These are phyloP conservation scores for Pulveroboletus sp. DNA, from an alignment of 768 basidiomycete species.

Conservation along the genomic window DNA sequence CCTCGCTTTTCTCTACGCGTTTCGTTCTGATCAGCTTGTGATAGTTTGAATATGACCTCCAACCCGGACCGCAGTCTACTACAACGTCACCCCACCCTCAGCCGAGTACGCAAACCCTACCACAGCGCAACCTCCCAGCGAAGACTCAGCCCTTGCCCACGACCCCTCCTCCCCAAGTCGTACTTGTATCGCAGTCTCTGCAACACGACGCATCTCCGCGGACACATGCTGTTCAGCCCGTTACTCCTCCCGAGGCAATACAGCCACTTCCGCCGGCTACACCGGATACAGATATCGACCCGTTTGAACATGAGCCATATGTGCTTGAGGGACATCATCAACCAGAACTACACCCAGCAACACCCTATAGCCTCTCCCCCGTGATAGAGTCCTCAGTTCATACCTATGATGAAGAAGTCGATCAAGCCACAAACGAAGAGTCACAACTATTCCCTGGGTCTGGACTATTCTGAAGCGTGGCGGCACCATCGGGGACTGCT, in stretches of 20 bases:
- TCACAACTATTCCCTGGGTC: slow-evolving; percentile 42
- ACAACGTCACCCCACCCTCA: slow-evolving; percentile 15
- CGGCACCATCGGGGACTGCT: background rate
- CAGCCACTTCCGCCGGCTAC: slow-evolving; percentile 15
- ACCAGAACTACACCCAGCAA: slow-evolving; percentile 12
- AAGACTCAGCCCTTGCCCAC: slow-evolving; percentile 5
- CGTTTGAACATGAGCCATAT: slow-evolving; percentile 31
- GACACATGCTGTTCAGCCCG: slow-evolving; percentile 3
- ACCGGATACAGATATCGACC: slow-evolving; percentile 31
- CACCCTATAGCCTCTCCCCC: slow-evolving; percentile 28
- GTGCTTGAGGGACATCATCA: slow-evolving; percentile 15
- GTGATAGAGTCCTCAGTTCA: slow-evolving; percentile 7
- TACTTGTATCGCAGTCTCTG: slow-evolving; percentile 9
- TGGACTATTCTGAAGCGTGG: slow-evolving; percentile 34
- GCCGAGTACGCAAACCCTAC: slow-evolving; percentile 3
- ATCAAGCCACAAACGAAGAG: slow-evolving; percentile 26
- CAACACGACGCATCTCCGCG: slow-evolving; percentile 1
- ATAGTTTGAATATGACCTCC: slow-evolving; percentile 40
- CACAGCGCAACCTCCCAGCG: slow-evolving; percentile 10
- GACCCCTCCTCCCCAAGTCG: slow-evolving; percentile 11
- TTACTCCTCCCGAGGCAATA: slow-evolving; percentile 10
- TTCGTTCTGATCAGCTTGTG: slow-evolving; percentile 4
- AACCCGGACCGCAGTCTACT: slow-evolving; percentile 10
- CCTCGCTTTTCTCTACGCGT: background rate
- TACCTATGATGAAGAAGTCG: slow-evolving; percentile 18